Base-by-base conservation (phyloP, 345 rosid species). In the Bretschneidera sinensis region DNA sequence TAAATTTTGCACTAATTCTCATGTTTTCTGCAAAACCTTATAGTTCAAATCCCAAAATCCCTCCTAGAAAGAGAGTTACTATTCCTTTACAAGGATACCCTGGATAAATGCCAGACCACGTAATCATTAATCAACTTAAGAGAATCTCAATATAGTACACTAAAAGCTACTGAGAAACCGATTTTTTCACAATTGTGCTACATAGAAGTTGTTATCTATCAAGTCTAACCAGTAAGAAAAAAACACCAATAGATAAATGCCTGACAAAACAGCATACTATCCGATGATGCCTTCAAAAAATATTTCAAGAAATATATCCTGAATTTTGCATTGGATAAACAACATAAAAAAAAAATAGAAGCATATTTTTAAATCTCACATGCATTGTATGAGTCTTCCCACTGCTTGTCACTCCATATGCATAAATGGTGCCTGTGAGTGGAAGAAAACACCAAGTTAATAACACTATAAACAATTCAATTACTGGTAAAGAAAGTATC, bases 351-450 rank as follows among this genome's bases (percentile, higher is more conserved):
- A 64, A 51, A n/a, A 17, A 48, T n/a, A 11, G 15, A 39, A 54
- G 43, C 48, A 66, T 51, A 24, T 69, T 58, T 67, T 34, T 55
- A 43, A 51, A 70, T 69, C 95, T 90, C 75, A 94, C 99, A 82
- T 90, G 97, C 99, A 94, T 94, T 15, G 99, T 94, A 69, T 94
- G 99, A 66, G 99, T 94, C 79, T 94, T 94, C 76, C 99, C 99
- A 66, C 99, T 94, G 85, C 99, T 94, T 60, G 99, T 94, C 74
- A 94, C 97, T 50, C 99, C 99, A 72, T 94, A 94, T 52, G 99
- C 99, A 76, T 90, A 94, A 70, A 94, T 86, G 48, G 99, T 94
- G 63, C 99, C 99, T 94, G 78, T 43, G 62, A 65, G 28, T 51
- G 59, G 63, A 69, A 57, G 67, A 55, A 68, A 63, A 73, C 33